Conservation (phyloP, 495 filamentous ascomycete genomes). For the Xeromyces bisporus region DNA sequence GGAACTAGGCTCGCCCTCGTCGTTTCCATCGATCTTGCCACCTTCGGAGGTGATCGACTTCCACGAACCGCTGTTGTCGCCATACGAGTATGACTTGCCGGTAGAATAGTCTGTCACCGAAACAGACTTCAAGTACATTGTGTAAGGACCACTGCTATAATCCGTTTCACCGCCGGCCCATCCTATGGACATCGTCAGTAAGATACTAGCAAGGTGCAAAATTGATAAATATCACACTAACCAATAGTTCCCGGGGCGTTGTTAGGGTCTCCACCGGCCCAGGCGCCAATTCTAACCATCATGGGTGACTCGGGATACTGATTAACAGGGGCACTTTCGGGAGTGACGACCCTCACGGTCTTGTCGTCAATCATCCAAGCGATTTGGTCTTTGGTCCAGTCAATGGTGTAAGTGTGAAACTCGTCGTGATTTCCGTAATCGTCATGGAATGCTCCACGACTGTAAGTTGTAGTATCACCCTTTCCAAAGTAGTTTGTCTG, state of each 20-base stretch:
- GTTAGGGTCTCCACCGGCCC: conserved; percentile 66
- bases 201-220: neutral
- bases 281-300: conserved; percentile 67
- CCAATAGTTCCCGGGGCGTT: conserved; percentile 50
- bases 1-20: conserved; percentile 20
- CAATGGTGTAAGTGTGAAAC: conserved; percentile 70
- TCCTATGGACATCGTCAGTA: conserved; percentile 23
- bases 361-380: conserved; percentile 58
- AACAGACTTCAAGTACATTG: conserved; percentile 66
- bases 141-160: conserved; percentile 64
- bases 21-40: conserved; percentile 44
- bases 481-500: conserved; percentile 84
- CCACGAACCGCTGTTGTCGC: conserved; percentile 60
- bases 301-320: conserved; percentile 76
- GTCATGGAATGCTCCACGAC: conserved; percentile 41
- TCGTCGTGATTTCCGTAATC: conserved; percentile 32
- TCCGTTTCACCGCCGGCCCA: conserved; percentile 79
- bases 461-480: conserved; percentile 48
- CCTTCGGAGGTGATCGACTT: conserved; percentile 61
- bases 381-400: conserved; percentile 59
- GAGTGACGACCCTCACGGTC: conserved; percentile 49
- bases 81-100: conserved; percentile 64
- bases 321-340: conserved; percentile 44
- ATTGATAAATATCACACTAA: conserved; percentile 16
- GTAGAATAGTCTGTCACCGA: conserved; percentile 80